These are phyloP conservation scores for Rosellinia necatrix DNA, from an alignment of 2,329 filamentous ascomycete species.

Conservation along the genomic window DNA sequence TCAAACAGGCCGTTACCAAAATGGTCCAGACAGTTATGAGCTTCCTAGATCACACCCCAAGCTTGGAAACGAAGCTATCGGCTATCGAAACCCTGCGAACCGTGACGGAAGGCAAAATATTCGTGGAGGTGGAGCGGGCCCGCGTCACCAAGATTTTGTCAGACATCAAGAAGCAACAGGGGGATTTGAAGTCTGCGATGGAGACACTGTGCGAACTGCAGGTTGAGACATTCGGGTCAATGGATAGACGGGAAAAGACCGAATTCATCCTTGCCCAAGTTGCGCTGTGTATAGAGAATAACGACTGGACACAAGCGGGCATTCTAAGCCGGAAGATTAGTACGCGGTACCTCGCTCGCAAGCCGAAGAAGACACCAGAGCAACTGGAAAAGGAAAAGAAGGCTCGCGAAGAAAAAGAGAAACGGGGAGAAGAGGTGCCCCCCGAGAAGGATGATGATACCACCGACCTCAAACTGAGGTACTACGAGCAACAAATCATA, in stretches of 20 bases:
- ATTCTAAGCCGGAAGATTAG: constrained; percentile 97
- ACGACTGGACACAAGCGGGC: constrained; percentile 93
- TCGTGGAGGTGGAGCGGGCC: constrained; percentile 97
- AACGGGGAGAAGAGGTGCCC: constrained; percentile 77
- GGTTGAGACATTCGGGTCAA: constrained; percentile 98
- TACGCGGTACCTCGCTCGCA: constrained; percentile 87
- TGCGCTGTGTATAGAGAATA: constrained; percentile 89
- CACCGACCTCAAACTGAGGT: constrained; percentile 92
- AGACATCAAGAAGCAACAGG: constrained; percentile 95
- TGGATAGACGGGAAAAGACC: constrained; percentile 96
- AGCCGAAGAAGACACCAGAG: constrained; percentile 87
- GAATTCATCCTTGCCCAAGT: constrained; percentile 98
- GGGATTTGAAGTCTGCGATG: constrained; percentile 85
- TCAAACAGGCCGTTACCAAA: constrained; percentile 97
- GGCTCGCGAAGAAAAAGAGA: constrained; percentile 83
- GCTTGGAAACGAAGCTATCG: constrained; percentile 83
- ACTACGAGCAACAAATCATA: constrained; percentile 96
- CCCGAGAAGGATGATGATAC: constrained; percentile 84
- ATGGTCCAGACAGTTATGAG: constrained; percentile 98
- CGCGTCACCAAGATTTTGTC: constrained; percentile 94
- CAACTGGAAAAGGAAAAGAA: constrained; percentile 90
- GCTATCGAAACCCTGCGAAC: constrained; percentile 95
- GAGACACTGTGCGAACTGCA: constrained; percentile 97
- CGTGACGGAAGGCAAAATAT: constrained; percentile 99
- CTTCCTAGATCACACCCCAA: constrained; percentile 86